A percentile compares a stretch with the other conserved stretches of the same genome.
These are phyloP conservation scores for Fraxinus excelsior DNA, from an alignment of 257 asterid genomes.

Conservation along the genomic window DNA sequence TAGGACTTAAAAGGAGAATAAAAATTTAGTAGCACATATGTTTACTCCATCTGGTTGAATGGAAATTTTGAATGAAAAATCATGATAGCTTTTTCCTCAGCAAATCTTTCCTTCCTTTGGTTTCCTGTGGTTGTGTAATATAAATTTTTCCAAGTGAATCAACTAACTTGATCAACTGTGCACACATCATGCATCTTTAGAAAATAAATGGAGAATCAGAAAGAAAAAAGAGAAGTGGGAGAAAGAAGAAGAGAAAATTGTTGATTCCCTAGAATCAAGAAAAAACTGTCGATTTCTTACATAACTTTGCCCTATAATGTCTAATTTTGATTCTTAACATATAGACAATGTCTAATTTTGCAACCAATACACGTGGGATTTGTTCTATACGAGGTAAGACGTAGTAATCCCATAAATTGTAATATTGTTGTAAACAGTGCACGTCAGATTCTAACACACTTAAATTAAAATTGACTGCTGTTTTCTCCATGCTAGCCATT, in stretches of 20 bases:
- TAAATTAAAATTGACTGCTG: too few relatives aligned
- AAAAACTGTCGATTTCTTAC: background rate
- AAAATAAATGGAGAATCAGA: background rate
- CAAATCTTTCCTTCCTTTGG: background rate
- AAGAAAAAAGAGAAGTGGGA: background rate
- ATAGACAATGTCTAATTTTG: background rate
- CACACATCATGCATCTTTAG: background rate
- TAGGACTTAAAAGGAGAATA: background rate
- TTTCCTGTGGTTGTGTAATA: background rate
- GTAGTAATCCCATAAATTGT: background rate
- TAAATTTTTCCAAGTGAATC: background rate
- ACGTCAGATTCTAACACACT: too few relatives aligned
- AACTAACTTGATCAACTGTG: background rate
- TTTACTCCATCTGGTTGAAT: background rate
- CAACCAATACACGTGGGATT: background rate
- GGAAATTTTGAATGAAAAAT: background rate
- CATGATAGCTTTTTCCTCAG: background rate
- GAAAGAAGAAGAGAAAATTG: background rate
- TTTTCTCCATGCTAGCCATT: background rate
- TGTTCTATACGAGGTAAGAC: background rate
- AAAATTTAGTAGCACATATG: background rate
- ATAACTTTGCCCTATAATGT: background rate
- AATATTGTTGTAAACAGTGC: background rate
- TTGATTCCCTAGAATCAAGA: background rate
- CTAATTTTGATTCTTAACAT: background rate